Base-by-base conservation (phyloP, 306 rosid species). In the Rosa lucieae region DNA sequence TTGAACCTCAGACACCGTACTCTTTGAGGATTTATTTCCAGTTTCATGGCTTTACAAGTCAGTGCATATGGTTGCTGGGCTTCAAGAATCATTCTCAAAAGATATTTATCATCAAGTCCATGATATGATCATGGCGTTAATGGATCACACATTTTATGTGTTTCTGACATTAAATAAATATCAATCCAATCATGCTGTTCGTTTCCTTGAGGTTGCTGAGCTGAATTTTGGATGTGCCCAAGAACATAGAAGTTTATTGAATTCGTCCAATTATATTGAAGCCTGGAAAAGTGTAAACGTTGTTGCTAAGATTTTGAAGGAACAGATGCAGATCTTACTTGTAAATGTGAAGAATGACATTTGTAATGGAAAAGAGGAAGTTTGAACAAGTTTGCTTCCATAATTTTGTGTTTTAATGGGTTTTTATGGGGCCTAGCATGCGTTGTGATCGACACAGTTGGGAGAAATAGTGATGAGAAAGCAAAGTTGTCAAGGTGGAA, bases 31-130 rank as follows among this genome's bases (percentile, higher is more conserved):
- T 70, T 79, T 86, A 14, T 83, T 80, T 80, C 91, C 95, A 76
- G 76, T 81, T 84, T 58, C 84, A 52, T 92, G 97, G 97, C 86
- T 94, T 78, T 80, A 85, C 70, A 92, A 92, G 88, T 94, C 99
- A 44, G 78, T 88, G 68, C 79, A 90, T 77, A 72, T 74, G 67
- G 86, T 83, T 55, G 83, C 79, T 81, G 89, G 89, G 79, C 80
- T 87, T 82, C 86, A 82, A 83, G 90, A 76, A 76, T 77, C 81
- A 59, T 82, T 82, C 75, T 55, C 88, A 49, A 84, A 82, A 67
- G 84, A 87, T 79, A 79, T 74, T 72, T 58, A 15, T 69, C 20
- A 18, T 72, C 76, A 80, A 72, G 76, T 86, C 78, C 81, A 85
- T 80, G 85, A 86, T 82, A 72, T 83, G 82, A 74, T 85, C 53